Evolutionary conservation across 2,329 filamentous ascomycete genomes (phyloP), one percentile per base, ranked within the genome.

Genomic region (Bipolaris bicolor): DNA sequence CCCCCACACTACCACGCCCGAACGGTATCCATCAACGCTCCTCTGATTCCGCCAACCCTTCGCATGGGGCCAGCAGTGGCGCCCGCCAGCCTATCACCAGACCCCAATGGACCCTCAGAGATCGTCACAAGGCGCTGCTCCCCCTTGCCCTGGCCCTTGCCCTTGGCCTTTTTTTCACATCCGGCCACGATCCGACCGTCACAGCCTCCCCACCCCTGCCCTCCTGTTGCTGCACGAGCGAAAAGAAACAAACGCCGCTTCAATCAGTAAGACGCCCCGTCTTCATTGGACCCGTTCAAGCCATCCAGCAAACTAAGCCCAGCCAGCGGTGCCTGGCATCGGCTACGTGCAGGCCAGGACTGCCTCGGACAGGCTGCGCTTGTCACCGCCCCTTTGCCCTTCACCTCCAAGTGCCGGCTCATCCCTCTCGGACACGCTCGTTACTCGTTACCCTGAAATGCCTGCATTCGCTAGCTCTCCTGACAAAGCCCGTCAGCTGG

Each of bases 1-100:
- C 74, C 74, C 73, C 74, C 73, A 76, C 74, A 72, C 74, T 74
- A 73, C 55, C 62, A 18, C 50, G 65, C 62, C 67, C 67, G 61
- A 74, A 67, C 66, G 60, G 61, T 67, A 52, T 60, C 65, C 71
- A 68, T 63, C 68, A 73, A 71, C 69, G 65, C 71, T 69, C 61
- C 44, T 64, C 57, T 55, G 63, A 73, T 67, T 65, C 66, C 65
- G 65, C 67, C 64, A 66, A 69, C 69, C 67, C 63, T 69, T 68
- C 63, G 67, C 62, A 69, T 68, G 66, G 69, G 62, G 65, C 69
- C 62, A 71, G 63, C 60, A 62, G 65, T 69, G 70, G 69, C 67
- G 50, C 68, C 45, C 56, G 66, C 68, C 64, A 58, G 46, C 73
- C 73, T 72, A 73, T 76, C 65, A 70, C 53, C 67, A 39, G 49